A percentile compares a stretch with the other conserved stretches of the same genome.
phyloP scores from a whole-genome alignment of 331 rosid species.

The Quercus lobata region DNA sequence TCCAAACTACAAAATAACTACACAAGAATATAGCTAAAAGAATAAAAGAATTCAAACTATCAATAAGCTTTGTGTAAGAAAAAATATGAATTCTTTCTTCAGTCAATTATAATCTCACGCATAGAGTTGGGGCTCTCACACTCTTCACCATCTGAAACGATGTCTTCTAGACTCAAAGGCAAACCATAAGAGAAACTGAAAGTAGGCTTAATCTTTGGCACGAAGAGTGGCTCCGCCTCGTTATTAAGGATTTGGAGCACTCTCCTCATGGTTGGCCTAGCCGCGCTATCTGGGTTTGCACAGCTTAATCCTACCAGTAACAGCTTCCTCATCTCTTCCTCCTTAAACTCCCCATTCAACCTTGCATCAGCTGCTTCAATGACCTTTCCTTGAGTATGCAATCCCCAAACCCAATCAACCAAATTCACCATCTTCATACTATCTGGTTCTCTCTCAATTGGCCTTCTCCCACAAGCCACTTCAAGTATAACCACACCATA shows the following conservation, averaged over 20 bases:
- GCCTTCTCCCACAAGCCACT: slow-evolving; percentile 87
- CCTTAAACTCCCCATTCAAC: slow-evolving; percentile 55
- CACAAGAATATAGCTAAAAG: slow-evolving; percentile 4
- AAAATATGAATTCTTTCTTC: background rate
- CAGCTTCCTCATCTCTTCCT: slow-evolving; percentile 58
- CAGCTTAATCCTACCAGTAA: slow-evolving; percentile 66
- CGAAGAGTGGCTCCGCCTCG: slow-evolving; percentile 36
- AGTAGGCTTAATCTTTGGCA: slow-evolving; percentile 67
- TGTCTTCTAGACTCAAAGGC: slow-evolving; percentile 55
- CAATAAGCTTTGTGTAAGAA: background rate
- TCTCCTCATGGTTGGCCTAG: slow-evolving; percentile 72
- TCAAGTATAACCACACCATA: slow-evolving; percentile 75
- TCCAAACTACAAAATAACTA: slow-evolving; percentile 2
- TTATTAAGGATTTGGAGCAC: slow-evolving; percentile 60
- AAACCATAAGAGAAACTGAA: slow-evolving; percentile 55
- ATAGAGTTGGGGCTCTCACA: slow-evolving; percentile 18
- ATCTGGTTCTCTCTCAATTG: slow-evolving; percentile 52
- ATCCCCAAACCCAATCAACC: slow-evolving; percentile 85
- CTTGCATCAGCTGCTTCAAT: slow-evolving; percentile 66
- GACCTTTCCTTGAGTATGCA: slow-evolving; percentile 59
- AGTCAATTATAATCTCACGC: slow-evolving; percentile 35
- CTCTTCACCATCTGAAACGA: slow-evolving; percentile 45
- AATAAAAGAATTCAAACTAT: slow-evolving; percentile 28
- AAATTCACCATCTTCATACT: slow-evolving; percentile 62
- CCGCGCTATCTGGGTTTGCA: slow-evolving; percentile 61